phyloP scores from a whole-genome alignment of 1,284 basidiomycete genomes.

The Meira miltonrushii region DNA sequence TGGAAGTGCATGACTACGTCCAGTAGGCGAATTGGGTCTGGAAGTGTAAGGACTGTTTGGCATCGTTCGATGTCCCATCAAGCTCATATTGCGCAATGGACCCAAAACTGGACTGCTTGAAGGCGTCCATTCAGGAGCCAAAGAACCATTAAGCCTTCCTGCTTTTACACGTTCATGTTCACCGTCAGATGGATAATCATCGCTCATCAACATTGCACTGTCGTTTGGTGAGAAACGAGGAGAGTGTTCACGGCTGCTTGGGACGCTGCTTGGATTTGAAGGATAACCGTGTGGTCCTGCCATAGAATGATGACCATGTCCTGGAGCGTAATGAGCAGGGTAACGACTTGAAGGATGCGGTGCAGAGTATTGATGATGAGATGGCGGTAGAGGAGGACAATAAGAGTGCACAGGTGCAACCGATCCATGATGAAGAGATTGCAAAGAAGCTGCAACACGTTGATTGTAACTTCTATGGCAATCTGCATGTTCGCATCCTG shows the following conservation, averaged over 20 bases:
- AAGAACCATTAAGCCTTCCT: constrained; percentile 6
- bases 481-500: constrained; percentile 41
- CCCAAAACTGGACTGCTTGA: constrained; percentile 49
- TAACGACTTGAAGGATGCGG: constrained; percentile 18
- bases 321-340: constrained; percentile 7
- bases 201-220: constrained; percentile 25
- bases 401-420: neutral
- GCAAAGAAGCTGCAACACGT: constrained; percentile 33
- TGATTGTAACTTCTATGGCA: constrained; percentile 45
- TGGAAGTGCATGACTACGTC: neutral
- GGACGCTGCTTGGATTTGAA: constrained; percentile 42
- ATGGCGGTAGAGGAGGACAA: neutral
- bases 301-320: constrained; percentile 5
- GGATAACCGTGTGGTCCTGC: constrained; percentile 12
- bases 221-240: constrained; percentile 44
- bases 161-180: constrained; percentile 18
- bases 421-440: constrained; percentile 12
- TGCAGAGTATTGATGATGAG: constrained; percentile 1
- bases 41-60: constrained; percentile 46
- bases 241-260: constrained; percentile 46
- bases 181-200: constrained; percentile 39
- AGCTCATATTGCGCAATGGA: constrained; percentile 47
- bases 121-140: constrained; percentile 41
- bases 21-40: constrained; percentile 41
- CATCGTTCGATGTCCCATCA: constrained; percentile 44